A percentile compares a stretch with the other conserved stretches of the same genome.
phyloP scores from a whole-genome alignment of 331 rosid species.

The Telfairia occidentalis region DNA sequence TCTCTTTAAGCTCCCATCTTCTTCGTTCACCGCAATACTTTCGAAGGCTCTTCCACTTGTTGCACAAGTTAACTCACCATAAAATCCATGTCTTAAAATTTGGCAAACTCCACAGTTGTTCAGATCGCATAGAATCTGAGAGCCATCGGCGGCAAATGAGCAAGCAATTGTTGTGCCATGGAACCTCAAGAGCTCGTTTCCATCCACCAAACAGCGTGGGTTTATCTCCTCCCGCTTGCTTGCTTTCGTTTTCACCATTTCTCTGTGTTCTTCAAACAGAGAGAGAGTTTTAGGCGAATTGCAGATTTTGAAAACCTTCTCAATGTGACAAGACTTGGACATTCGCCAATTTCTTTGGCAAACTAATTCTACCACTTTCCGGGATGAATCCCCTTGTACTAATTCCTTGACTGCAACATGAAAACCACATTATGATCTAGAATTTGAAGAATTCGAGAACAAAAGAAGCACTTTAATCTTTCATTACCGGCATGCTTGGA shows the following conservation, averaged over 20 bases:
- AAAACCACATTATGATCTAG: background rate
- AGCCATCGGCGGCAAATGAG: background rate
- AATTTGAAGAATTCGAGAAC: background rate
- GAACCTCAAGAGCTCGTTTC: constrained; percentile 17
- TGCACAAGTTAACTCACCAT: background rate
- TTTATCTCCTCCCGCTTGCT: background rate
- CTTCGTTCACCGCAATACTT: background rate
- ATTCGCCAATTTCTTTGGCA: constrained; percentile 2
- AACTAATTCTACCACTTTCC: constrained; percentile 3
- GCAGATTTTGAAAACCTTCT: constrained; percentile 5
- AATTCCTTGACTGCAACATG: constrained; percentile 8
- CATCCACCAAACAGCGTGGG: constrained; percentile 11
- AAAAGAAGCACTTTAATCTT: background rate
- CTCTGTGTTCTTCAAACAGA: constrained; percentile 14
- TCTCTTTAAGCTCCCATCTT: background rate
- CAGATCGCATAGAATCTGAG: background rate
- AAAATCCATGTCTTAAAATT: constrained; percentile 6
- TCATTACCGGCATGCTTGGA: constrained; percentile 9
- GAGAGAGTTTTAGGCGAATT: background rate
- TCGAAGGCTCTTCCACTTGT: constrained; percentile 7
- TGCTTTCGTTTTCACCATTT: background rate
- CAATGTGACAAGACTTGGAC: background rate
- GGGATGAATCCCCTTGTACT: background rate
- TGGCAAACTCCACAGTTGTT: constrained; percentile 9
- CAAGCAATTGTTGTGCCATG: constrained; percentile 4